These are phyloP conservation scores for Tieghemostelium lacteum DNA, from an alignment of 78 protist species.

Conservation along the genomic window DNA sequence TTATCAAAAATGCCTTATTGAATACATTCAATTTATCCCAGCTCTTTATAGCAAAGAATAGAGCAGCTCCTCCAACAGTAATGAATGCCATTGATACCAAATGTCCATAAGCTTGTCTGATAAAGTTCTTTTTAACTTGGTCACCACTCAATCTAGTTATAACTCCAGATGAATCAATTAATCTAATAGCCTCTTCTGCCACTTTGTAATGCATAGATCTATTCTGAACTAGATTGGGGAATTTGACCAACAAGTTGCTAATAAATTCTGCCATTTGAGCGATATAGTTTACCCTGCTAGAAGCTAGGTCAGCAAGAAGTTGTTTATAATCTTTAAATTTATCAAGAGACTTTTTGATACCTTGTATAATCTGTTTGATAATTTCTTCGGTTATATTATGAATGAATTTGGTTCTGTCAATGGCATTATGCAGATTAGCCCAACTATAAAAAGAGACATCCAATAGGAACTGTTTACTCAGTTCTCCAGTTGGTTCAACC, in stretches of 20 bases:
- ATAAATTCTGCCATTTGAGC: neutral
- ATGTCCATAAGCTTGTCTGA: neutral
- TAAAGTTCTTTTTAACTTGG: neutral
- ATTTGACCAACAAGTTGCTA: neutral
- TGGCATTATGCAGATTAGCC: neutral
- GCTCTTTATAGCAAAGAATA: neutral
- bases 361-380: neutral
- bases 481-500: neutral
- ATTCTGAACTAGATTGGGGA: neutral
- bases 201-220: neutral
- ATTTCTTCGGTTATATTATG: neutral
- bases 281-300: neutral
- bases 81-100: neutral
- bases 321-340: neutral
- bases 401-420: neutral
- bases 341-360: neutral
- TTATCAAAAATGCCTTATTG: neutral
- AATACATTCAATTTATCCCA: neutral
- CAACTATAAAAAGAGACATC: neutral
- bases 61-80: neutral
- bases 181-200: neutral
- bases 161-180: no score
- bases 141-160: no score
- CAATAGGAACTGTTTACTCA: neutral
- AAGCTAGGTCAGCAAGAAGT: neutral